phyloP scores from a whole-genome alignment of 139 green algal genomes.

The Haematococcus lacustris region DNA sequence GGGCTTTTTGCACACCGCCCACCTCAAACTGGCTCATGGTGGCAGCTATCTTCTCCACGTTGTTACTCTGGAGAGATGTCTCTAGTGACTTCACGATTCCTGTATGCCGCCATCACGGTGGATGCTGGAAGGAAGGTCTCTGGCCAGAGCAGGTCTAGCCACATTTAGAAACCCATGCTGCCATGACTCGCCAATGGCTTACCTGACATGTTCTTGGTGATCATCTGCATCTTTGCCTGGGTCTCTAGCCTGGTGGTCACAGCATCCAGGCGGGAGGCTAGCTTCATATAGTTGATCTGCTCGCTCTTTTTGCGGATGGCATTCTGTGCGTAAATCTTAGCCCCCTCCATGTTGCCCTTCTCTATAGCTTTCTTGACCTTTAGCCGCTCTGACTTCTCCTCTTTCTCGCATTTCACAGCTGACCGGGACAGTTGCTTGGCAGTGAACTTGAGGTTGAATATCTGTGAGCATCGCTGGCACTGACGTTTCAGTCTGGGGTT shows the following conservation, averaged over 20 bases:
- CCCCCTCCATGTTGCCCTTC: slow-evolving; percentile 85
- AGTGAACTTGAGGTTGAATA: slow-evolving; percentile 95
- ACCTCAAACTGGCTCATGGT: slow-evolving; percentile 98
- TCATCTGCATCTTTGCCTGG: slow-evolving; percentile 63
- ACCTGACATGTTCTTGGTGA: slow-evolving; percentile 89
- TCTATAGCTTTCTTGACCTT: slow-evolving; percentile 98
- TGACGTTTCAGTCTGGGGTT: too few species aligned
- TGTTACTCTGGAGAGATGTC: slow-evolving; percentile 73
- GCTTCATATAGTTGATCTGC: slow-evolving; percentile 91
- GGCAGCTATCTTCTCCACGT: slow-evolving; percentile 79
- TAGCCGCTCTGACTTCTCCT: slow-evolving; percentile 87
- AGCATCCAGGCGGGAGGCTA: slow-evolving; percentile 84
- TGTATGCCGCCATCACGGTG: too few species aligned
- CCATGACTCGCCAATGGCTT: too few species aligned
- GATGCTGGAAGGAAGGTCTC: too few species aligned
- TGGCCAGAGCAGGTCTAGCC: too few species aligned
- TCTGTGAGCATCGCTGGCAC: slow-evolving; percentile 62
- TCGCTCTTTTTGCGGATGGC: slow-evolving; percentile 82
- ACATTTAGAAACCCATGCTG: too few species aligned
- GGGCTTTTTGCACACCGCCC: too few species aligned
- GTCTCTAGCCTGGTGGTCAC: slow-evolving; percentile 54
- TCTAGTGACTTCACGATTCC: slow-evolving; percentile 93
- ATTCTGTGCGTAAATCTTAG: slow-evolving; percentile 72
- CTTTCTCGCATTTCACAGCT: slow-evolving; percentile 86
- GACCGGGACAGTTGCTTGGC: slow-evolving; percentile 83